Conservation (phyloP, 768 basidiomycete genomes). For the Ephemerocybe angulata region DNA sequence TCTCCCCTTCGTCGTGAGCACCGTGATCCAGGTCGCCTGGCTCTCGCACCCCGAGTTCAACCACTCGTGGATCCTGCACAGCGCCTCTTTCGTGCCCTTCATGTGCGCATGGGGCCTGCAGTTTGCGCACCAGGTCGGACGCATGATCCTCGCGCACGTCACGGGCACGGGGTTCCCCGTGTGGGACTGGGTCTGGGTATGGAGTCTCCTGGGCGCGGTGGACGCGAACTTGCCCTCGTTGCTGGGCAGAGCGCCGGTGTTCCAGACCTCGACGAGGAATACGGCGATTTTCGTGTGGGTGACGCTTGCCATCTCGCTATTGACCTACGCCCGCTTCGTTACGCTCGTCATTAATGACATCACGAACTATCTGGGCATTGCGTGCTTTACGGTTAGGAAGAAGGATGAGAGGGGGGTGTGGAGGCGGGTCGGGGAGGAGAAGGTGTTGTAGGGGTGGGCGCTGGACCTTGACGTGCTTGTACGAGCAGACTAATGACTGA, state of each 20-base stretch:
- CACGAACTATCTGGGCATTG: constrained; percentile 89
- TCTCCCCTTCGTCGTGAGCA: constrained; percentile 73
- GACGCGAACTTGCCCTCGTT: constrained; percentile 80
- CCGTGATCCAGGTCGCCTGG: constrained; percentile 76
- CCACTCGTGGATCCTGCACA: constrained; percentile 68
- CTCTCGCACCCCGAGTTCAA: constrained; percentile 61
- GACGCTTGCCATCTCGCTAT: constrained; percentile 63
- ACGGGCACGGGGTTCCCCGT: constrained; percentile 79
- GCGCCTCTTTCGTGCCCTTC: constrained; percentile 81
- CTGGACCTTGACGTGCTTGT: too few species aligned
- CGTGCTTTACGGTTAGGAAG: constrained; percentile 90
- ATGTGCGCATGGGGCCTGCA: constrained; percentile 90
- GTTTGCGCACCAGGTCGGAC: constrained; percentile 85
- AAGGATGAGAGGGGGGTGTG: constrained; percentile 51
- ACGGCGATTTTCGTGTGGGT: constrained; percentile 70
- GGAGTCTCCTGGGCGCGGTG: constrained; percentile 69
- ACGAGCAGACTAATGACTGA: too few species aligned
- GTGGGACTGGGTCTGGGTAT: constrained; percentile 86
- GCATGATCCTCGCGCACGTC: constrained; percentile 91
- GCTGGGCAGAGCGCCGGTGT: constrained; percentile 61
- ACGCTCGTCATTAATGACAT: constrained; percentile 82
- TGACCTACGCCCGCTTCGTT: constrained; percentile 75
- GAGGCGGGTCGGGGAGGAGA: constrained; percentile 10
- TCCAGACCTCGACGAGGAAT: constrained; percentile 62
- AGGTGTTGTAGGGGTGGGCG: too few species aligned